Conservation (phyloP, 2,329 filamentous ascomycete genomes). For the Paecilomyces sp. region DNA sequence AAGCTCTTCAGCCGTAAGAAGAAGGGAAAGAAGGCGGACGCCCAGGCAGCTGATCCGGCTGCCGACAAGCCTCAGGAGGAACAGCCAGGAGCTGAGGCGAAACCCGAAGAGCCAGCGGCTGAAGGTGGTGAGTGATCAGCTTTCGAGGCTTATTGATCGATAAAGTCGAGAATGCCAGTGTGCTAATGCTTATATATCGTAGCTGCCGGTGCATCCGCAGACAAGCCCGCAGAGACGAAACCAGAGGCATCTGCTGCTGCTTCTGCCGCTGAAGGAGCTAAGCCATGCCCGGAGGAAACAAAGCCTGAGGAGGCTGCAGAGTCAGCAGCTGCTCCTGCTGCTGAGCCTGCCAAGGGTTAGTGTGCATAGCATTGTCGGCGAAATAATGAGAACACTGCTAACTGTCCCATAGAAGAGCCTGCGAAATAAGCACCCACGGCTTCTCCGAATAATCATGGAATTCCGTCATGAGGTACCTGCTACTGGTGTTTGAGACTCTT, state of each 20-base stretch:
- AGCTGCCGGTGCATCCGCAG: not conserved
- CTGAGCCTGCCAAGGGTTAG: constrained; percentile 6
- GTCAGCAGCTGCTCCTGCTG: not conserved
- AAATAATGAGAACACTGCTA: not conserved
- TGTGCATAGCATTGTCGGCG: not conserved
- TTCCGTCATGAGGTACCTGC: not conserved
- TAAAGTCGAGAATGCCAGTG: not conserved
- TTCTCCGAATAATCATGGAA: not conserved
- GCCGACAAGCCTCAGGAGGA: constrained; percentile 9
- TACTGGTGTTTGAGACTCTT: not conserved
- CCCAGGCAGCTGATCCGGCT: constrained; percentile 3
- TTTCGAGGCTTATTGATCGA: not conserved
- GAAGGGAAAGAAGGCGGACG: constrained; percentile 12
- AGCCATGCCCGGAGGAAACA: not conserved
- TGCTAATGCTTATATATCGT: not conserved
- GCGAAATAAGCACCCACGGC: not conserved
- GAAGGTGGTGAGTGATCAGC: not conserved
- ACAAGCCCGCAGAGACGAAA: not conserved
- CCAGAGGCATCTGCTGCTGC: not conserved
- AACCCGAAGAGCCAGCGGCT: not conserved
- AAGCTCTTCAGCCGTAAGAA: constrained; percentile 25
- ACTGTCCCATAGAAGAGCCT: not conserved
- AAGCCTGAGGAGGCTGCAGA: not conserved
- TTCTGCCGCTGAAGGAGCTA: not conserved
- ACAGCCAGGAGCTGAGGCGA: constrained; percentile 3